Conservation (phyloP, 805 yeast genomes). For the Zygoascus bituminiphila region DNA sequence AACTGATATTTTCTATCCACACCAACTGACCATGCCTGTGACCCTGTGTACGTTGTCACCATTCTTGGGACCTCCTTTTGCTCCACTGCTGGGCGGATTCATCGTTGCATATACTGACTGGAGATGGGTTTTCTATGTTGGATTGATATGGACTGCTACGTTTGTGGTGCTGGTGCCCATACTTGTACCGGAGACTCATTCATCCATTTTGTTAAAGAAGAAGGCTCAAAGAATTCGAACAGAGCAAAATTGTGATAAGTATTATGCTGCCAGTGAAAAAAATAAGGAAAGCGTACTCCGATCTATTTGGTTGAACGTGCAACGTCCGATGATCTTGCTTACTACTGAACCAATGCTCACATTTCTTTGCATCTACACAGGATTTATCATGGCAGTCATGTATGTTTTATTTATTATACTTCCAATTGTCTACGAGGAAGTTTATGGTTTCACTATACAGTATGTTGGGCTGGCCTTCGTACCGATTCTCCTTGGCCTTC, state of each 20-base stretch:
- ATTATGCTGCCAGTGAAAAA: slow-evolving; percentile 37
- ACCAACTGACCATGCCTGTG: slow-evolving; percentile 64
- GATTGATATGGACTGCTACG: slow-evolving; percentile 53
- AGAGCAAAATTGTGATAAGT: slow-evolving; percentile 31
- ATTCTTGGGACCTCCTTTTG: slow-evolving; percentile 67
- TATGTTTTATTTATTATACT: slow-evolving; percentile 54
- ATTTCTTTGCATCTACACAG: slow-evolving; percentile 47
- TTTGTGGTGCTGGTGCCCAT: slow-evolving; percentile 40
- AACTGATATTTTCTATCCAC: slow-evolving; percentile 64
- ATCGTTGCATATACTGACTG: slow-evolving; percentile 51
- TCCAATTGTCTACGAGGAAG: slow-evolving; percentile 44
- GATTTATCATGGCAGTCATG: slow-evolving; percentile 47
- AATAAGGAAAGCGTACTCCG: slow-evolving; percentile 3
- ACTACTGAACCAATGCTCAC: slow-evolving; percentile 47
- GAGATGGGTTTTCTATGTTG: slow-evolving; percentile 64
- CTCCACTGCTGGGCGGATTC: slow-evolving; percentile 56
- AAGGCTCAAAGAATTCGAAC: slow-evolving; percentile 55
- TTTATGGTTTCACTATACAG: slow-evolving; percentile 41
- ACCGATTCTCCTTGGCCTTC: slow-evolving; percentile 60
- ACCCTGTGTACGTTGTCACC: slow-evolving; percentile 72
- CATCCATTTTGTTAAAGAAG: slow-evolving; percentile 66
- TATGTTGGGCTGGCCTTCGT: slow-evolving; percentile 53
- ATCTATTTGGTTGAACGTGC: slow-evolving; percentile 32
- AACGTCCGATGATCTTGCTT: slow-evolving; percentile 45
- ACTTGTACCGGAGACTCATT: slow-evolving; percentile 60